Evolutionary conservation across 306 rosid genomes (phyloP).

Genomic region (Quercus dentata): DNA sequence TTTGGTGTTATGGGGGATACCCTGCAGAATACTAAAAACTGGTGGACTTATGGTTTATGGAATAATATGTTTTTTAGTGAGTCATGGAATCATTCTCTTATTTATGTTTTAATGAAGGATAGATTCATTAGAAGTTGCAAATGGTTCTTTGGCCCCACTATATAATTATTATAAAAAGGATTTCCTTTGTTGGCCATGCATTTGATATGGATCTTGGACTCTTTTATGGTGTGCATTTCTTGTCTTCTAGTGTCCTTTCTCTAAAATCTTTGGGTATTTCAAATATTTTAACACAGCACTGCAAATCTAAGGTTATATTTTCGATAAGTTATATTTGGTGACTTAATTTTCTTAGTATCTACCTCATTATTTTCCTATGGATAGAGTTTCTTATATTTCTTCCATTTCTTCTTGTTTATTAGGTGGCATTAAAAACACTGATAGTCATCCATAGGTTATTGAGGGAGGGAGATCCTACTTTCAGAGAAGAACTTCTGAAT

Average conservation of each 20-base stretch:
- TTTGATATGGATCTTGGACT: not conserved
- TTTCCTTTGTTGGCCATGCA: not conserved
- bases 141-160: not conserved
- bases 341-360: constrained; percentile 1
- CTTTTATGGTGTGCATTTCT: not conserved
- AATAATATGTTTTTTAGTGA: too few relatives aligned
- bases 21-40: too few relatives aligned
- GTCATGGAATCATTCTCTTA: too few relatives aligned
- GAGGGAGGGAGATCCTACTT: constrained; percentile 98
- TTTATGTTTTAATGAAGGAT: not conserved
- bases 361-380: not conserved
- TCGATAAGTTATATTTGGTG: not conserved
- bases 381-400: not conserved
- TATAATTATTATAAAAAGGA: not conserved
- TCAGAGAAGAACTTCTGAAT: constrained; percentile 90
- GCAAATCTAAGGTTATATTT: not conserved
- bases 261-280: not conserved
- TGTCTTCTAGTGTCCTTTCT: not conserved
- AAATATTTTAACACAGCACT: not conserved
- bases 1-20: too few relatives aligned
- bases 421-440: constrained; percentile 94
- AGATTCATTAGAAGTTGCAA: not conserved
- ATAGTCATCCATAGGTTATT: constrained; percentile 87
- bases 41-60: too few relatives aligned
- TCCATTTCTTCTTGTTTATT: constrained; percentile 24